Base-by-base conservation (phyloP, 805 yeast species). In the Saccharomycopsis malanga region DNA sequence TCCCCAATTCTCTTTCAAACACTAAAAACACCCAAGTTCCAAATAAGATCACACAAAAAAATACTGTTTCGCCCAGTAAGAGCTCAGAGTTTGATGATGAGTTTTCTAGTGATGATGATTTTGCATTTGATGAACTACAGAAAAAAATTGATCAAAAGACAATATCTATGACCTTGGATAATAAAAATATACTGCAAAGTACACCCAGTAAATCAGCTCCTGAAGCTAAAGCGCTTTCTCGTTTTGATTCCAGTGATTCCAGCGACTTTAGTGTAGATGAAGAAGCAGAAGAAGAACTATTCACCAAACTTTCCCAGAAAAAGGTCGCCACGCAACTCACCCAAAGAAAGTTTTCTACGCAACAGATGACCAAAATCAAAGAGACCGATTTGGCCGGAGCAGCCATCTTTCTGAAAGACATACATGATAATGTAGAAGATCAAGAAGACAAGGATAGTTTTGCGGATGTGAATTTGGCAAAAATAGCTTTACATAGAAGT, bases 401-500 rank as follows among this genome's bases (percentile, higher is more conserved):
- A 3, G 42, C 38, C 2, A 21, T 46, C 25, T 46, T 46, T 22
- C 27, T 34, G n/a, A 46, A 42, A 37, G 43, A 36, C 18, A 46
- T 46, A 14, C 22, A 42, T 4, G 39, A 24, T 9, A 34, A 34
- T 14, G 29, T 21, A 10, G 21, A 27, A 2, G 47, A 38, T 27
- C 17, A 32, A 2, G 36, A 45, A 2, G 46, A 41, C 29, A 47
- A 48, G 17, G 53, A 48, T 14, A 18, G 34, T 9, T 46, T 46
- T 24, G 45, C 21, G 7, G 42, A 45, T 18, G 25, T 39, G 9
- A 50, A 45, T 7, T 24, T 46, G 45, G 48, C 51, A 14, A 48
- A 46, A 25, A 45, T 44, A 6, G 52, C 54, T 3, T 36, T 53
- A 9, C 20, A 30, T 9, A 30, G 49, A 25, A 24, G 24, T 5